These are phyloP conservation scores for Microascus cirrosus DNA, from an alignment of 2,329 filamentous ascomycete species.

Conservation along the genomic window DNA sequence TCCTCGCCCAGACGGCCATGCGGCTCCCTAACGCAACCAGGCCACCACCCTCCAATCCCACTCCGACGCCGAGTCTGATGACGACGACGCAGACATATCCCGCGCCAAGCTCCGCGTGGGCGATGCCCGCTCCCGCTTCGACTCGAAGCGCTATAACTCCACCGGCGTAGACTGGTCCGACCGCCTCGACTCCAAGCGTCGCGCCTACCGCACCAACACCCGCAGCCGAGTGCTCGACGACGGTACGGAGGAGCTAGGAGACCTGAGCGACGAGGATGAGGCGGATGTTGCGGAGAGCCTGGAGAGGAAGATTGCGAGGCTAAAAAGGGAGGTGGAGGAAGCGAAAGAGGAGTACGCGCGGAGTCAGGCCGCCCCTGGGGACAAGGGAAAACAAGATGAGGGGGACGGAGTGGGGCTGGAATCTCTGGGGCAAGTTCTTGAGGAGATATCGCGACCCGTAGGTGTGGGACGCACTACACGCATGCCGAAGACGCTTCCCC, in stretches of 20 bases:
- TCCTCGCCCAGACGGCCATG: background rate
- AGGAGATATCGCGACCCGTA: slow-evolving; percentile 42
- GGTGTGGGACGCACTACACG: slow-evolving; percentile 1
- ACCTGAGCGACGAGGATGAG: slow-evolving; percentile 52
- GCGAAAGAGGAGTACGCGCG: slow-evolving; percentile 52
- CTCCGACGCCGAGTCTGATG: slow-evolving; percentile 52
- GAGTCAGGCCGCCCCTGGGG: slow-evolving; percentile 34
- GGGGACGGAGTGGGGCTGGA: slow-evolving; percentile 39
- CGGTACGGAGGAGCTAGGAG: slow-evolving; percentile 57
- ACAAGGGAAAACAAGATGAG: slow-evolving; percentile 20
- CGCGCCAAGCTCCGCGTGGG: slow-evolving; percentile 65
- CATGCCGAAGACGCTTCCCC: background rate
- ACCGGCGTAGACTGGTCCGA: slow-evolving; percentile 81
- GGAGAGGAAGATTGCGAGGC: slow-evolving; percentile 66
- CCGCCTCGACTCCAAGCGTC: slow-evolving; percentile 69
- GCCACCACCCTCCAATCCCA: slow-evolving; percentile 43
- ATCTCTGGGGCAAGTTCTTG: slow-evolving; percentile 61
- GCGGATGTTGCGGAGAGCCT: slow-evolving; percentile 56
- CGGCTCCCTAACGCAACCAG: slow-evolving; percentile 17
- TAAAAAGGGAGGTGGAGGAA: slow-evolving; percentile 75
- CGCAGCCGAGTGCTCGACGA: slow-evolving; percentile 51
- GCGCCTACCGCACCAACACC: slow-evolving; percentile 69
- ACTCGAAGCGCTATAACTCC: slow-evolving; percentile 64
- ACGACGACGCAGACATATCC: slow-evolving; percentile 61
- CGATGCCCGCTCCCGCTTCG: slow-evolving; percentile 70